Conservation (phyloP, 2,329 filamentous ascomycete genomes). For the Penicillium sumatraense region DNA sequence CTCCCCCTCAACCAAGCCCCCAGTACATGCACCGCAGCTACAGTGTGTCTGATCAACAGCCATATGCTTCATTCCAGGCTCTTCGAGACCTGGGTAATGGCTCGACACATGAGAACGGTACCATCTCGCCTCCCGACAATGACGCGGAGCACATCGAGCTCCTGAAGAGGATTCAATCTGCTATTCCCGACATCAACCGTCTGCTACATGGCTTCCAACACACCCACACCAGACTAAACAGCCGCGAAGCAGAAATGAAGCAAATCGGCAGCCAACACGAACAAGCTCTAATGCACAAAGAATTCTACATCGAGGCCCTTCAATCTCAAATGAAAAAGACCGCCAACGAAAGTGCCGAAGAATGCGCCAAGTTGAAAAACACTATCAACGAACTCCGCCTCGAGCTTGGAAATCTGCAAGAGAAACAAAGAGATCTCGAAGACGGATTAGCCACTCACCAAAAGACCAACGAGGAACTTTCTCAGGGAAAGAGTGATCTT, state of each 20-base stretch:
- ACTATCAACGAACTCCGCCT: conserved; percentile 54
- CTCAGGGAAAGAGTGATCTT: conserved; percentile 49
- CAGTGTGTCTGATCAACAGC: conserved; percentile 30
- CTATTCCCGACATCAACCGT: conserved; percentile 52
- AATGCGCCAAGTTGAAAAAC: conserved; percentile 49
- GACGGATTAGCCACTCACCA: conserved; percentile 51
- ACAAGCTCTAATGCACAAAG: conserved; percentile 57
- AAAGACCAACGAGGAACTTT: conserved; percentile 51
- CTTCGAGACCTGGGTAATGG: conserved; percentile 33
- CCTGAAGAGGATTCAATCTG: conserved; percentile 50
- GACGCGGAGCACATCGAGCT: conserved; percentile 45
- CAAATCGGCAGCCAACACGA: conserved; percentile 55
- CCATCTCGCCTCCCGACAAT: conserved; percentile 33
- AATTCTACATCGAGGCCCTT: conserved; percentile 57
- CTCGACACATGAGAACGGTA: conserved; percentile 34
- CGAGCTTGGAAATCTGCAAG: conserved; percentile 55
- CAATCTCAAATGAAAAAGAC: conserved; percentile 56
- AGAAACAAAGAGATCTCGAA: conserved; percentile 57
- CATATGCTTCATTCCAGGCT: conserved; percentile 37
- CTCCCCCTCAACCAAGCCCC: conserved; percentile 33
- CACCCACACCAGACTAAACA: conserved; percentile 54
- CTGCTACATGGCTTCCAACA: conserved; percentile 54
- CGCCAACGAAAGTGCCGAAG: conserved; percentile 55
- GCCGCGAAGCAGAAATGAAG: conserved; percentile 55
- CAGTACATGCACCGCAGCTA: conserved; percentile 36